phyloP scores from a whole-genome alignment of 2,329 filamentous ascomycete species.

The Fusarium dlaminii region DNA sequence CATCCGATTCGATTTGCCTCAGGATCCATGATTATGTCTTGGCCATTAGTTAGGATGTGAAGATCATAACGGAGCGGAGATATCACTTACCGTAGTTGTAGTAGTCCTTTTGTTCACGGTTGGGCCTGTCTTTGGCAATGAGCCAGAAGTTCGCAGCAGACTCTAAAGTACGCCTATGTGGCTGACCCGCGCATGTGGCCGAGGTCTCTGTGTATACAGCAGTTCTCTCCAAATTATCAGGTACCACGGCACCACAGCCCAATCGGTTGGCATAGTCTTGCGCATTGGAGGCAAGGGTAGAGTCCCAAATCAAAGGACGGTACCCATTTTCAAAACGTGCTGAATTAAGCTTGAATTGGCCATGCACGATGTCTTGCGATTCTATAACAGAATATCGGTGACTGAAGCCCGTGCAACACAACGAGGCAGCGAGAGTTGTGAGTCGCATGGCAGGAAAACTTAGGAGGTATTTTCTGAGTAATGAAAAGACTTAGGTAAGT shows the following conservation, averaged over 20 bases:
- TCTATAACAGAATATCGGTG: background rate
- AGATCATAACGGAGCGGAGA: background rate
- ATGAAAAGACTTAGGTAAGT: background rate
- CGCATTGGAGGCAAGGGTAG: background rate
- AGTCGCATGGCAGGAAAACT: background rate
- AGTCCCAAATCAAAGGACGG: background rate
- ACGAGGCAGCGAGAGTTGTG: background rate
- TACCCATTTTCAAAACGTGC: background rate
- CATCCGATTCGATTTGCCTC: background rate
- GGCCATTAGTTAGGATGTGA: background rate
- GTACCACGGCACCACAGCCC: background rate
- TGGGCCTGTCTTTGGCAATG: background rate
- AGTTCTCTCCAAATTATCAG: background rate
- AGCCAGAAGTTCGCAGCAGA: background rate
- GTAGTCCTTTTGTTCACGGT: background rate
- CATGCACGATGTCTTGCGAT: background rate
- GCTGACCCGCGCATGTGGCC: background rate
- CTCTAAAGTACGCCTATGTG: background rate
- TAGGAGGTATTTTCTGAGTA: background rate
- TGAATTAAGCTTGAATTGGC: background rate
- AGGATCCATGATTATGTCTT: background rate
- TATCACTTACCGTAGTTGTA: background rate
- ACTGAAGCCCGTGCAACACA: background rate
- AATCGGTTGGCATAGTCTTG: background rate
- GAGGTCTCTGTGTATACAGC: background rate